Evolutionary conservation across 148 eudicot genomes (phyloP), one percentile per base, ranked within the genome.

Genomic region (Nepenthes mirabilis): DNA sequence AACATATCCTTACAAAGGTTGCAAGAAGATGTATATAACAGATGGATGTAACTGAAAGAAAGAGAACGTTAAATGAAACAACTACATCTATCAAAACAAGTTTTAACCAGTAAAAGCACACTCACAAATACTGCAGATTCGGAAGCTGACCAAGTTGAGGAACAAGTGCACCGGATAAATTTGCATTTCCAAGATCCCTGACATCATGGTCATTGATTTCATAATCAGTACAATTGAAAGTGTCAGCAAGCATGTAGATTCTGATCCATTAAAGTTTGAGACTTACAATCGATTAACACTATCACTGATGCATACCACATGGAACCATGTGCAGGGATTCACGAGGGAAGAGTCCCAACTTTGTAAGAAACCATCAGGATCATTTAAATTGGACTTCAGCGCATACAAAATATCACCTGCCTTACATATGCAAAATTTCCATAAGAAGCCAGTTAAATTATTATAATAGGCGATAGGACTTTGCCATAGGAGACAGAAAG

Each of bases 291-390:
- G 70, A n/a, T 81, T 86, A 65, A 86, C 94, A 34, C 78, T 77
- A 0, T 83, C 82, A 57, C 34, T 49, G 74, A 81, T 80, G 78
- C 97, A 89, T 1, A 89, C 79, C 50, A 89, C 82, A 49, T 85
- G 87, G 66, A 77, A 81, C 96, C 96, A 89, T 13, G 84, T 72
- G 68, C 97, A 89, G 11, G 97, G 97, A 79, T 80, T 83, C 48
- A 77, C 87, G 68, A 76, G 84, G 48, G 93, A 80, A 34, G 83
- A 37, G 80, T 80, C 94, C 97, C 97, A 89, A 58, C 82, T 86
- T 72, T 79, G 82, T 36, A 89, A 59, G 57, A 81, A 82, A 56
- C 82, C 82, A 72, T 79, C 79, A 51, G 94, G 86, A 80, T 86
- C 97, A 45, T 61, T 63, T 66, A 86, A 78, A 58, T 6, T 40